Conservation (phyloP, 306 rosid species). For the Phaseolus lunatus region DNA sequence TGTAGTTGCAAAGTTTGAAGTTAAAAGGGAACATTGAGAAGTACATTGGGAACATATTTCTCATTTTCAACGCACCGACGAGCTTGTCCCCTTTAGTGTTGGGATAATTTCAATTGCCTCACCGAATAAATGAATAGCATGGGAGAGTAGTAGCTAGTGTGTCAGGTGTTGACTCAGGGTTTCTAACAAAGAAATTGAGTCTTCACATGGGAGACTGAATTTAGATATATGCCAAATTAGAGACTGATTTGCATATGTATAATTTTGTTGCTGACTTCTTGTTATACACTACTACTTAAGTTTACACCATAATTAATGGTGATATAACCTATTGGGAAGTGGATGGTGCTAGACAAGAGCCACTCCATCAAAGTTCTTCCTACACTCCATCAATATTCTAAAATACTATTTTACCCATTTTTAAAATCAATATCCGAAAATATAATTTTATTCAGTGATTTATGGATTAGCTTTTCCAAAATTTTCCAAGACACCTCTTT, state of each 20-base stretch:
- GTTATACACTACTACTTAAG: neutral
- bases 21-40: neutral
- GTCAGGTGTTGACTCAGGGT: neutral
- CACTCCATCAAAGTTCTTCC: no score
- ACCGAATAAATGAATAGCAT: neutral
- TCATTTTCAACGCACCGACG: neutral
- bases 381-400: no score
- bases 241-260: neutral
- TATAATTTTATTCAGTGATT: no score
- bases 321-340: neutral
- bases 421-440: no score
- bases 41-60: neutral
- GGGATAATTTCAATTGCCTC: neutral
- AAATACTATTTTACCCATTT: no score
- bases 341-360: neutral
- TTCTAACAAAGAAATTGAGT: neutral
- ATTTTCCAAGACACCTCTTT: no score
- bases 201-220: neutral
- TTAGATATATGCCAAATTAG: neutral
- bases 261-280: neutral
- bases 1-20: constrained; percentile 7
- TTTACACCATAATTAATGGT: neutral
- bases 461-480: no score
- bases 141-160: neutral
- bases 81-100: neutral